phyloP scores from a whole-genome alignment of 495 filamentous ascomycete genomes.

The Annulohypoxylon moriforme region DNA sequence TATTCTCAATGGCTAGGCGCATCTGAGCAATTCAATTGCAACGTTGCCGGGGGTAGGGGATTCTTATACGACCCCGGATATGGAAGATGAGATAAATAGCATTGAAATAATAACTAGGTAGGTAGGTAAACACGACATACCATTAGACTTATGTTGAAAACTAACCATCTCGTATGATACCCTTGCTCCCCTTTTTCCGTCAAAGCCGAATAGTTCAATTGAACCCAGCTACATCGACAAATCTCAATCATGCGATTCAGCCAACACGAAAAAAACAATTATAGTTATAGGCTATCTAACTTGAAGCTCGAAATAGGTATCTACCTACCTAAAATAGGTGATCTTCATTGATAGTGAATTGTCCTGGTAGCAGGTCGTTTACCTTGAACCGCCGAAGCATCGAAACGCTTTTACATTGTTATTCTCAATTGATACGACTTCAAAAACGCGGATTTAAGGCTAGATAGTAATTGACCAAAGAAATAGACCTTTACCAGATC shows the following conservation, averaged over 20 bases:
- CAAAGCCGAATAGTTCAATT: not conserved
- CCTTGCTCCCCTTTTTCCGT: not conserved
- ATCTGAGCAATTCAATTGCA: not conserved
- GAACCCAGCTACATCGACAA: not conserved
- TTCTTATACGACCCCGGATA: not conserved
- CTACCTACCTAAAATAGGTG: not conserved
- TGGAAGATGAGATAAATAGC: not conserved
- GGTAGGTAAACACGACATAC: not conserved
- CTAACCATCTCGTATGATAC: not conserved
- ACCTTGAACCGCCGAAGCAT: no score
- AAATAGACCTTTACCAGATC: no score
- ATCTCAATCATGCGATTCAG: not conserved
- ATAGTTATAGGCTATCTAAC: not conserved
- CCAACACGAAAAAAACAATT: no score
- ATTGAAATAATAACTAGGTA: not conserved
- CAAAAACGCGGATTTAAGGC: no score
- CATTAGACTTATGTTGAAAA: not conserved
- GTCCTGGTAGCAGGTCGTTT: no score
- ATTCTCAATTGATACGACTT: no score
- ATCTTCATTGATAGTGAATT: no score
- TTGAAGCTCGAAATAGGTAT: not conserved
- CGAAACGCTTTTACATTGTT: no score
- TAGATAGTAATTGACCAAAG: no score
- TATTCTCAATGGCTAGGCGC: constrained; percentile 17
- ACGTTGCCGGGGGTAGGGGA: constrained; percentile 10